Base-by-base conservation (phyloP, 139 green algal genomes). In the Chlamydomonas sp. region DNA sequence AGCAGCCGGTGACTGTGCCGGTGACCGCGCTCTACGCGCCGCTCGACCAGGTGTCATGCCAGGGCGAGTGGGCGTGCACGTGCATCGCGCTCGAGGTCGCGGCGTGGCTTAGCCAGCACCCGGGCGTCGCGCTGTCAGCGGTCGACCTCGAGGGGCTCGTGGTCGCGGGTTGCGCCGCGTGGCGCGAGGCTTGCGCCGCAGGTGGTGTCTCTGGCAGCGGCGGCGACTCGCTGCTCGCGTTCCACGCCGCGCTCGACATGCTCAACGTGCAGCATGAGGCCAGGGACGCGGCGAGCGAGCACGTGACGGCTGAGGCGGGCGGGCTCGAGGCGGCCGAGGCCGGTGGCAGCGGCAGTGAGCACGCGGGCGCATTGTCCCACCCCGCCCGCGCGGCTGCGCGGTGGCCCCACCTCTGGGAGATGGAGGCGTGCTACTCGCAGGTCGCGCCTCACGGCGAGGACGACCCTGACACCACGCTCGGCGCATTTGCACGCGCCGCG, bases 61-160 rank as follows among this genome's bases (percentile, higher is more conserved):
- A 36, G 3, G 62, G 36, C 5, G 36, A 69, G 62, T 69, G 13
- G 10, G 62, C 62, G 3, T 69, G 62, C 37, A 58, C 35, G 24
- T 69, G 62, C 34, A 39, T 69, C 28, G 62, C 62, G 36, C 34
- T 69, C 4, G 62, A 58, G 36, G 62, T 69, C 22, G 62, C 62
- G 5, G 36, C 13, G 36, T 69, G 37, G 36, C 20, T 69, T 24
- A 36, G 36, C 5, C 22, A 37, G 13, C 29, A 24, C 5, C 62
- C 62, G 31, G 10, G 59, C 59, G n/a, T n/a, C n/a, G n/a, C 29
- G 59, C 22, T 39, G 5, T 29, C 16, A 22, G 20, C 59, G 8
- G 59, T n/a, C 31, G 59, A n/a, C 31, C 62, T 69, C 10, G 16
- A 35, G 37, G 36, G 57, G 10, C 62, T 69, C 3, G 37, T 69